These are phyloP conservation scores for Maudiozyma barnettii DNA, from an alignment of 805 yeast species.

Conservation along the genomic window DNA sequence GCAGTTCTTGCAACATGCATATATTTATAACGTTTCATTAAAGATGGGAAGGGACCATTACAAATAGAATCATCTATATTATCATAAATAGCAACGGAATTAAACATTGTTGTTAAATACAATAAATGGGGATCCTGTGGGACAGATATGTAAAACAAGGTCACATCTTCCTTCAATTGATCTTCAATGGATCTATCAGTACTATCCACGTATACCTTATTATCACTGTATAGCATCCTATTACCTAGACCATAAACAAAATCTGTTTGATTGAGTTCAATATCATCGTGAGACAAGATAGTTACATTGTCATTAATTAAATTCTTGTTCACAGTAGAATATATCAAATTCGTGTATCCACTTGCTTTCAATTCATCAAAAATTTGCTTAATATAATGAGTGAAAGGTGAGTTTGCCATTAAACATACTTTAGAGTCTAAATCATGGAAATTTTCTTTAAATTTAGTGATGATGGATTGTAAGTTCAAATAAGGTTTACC, in stretches of 20 bases:
- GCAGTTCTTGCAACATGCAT: conserved; percentile 89
- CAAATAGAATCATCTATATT: conserved; percentile 26
- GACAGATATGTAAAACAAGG: conserved; percentile 56
- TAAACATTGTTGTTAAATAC: conserved; percentile 63
- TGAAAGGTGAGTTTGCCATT: conserved; percentile 69
- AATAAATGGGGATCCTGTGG: conserved; percentile 77
- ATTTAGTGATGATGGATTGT: conserved; percentile 29
- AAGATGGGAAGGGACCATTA: conserved; percentile 63
- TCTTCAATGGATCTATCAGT: background rate
- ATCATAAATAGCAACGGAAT: conserved; percentile 42
- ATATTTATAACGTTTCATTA: conserved; percentile 73
- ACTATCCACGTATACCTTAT: conserved; percentile 8
- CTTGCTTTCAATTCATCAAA: conserved; percentile 26
- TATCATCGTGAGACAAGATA: conserved; percentile 23
- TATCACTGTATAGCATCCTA: conserved; percentile 21
- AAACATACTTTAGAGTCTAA: conserved; percentile 40
- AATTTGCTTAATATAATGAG: conserved; percentile 36
- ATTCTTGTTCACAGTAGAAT: conserved; percentile 33
- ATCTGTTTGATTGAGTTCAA: background rate
- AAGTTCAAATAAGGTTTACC: conserved; percentile 55
- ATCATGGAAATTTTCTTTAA: conserved; percentile 36
- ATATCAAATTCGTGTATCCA: conserved; percentile 30
- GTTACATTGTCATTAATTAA: conserved; percentile 26
- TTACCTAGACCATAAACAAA: conserved; percentile 27
- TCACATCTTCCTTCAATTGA: conserved; percentile 36